Evolutionary conservation across 495 filamentous ascomycete genomes (phyloP), one percentile per base, ranked within the genome.

Genomic region (Hypoxylon intermedium): DNA sequence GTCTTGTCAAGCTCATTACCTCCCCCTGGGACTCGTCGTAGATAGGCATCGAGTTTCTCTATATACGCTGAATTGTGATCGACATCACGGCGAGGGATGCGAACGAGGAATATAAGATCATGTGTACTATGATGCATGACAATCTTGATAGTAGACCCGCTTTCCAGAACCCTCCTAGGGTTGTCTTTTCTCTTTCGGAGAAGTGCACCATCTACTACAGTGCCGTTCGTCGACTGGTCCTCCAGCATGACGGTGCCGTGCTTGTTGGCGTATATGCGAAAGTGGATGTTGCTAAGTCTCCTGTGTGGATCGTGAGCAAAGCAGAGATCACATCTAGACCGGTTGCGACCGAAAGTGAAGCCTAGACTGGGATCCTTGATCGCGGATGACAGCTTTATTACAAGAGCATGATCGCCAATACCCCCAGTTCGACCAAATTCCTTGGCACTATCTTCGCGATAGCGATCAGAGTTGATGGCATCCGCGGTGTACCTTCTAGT

Each of bases 161-260:
- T 83, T 19, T 76, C 79, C 9, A 96, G 78, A 71, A 91, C 92
- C 21, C 87, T 84, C 59, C 51, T 75, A 37, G 65, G 67, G 6
- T 31, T 43, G 21, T 61, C 74, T 15, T 9, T 19, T 4, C 51
- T 57, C 62, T 83, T 83, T 28, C 59, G 59, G 1, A 96, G 79
- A 13, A 85, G 77, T 18, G 73, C 73, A 18, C 82, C 76, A 71
- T 96, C 92, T 42, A 98, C 92, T 30, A 90, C 72, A 5, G 95
- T 98, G 18, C 94, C 94, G 60, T 97, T 98, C 0, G 92, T 96
- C 0, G 94, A 98, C 48, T 83, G 81, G 60, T 98, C 94, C 70
- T 96, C 86, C 3, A 98, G 74, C 92, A 98, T 96, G 62, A 97
- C 77, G 37, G 88, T 85, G 9, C 85, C 89, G 41, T 89, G 82